Percentiles rank a stretch among this genome's conserved stretches.
phyloP scores from a whole-genome alignment of 2,329 filamentous ascomycete genomes.

The Gliomastix tumulicola region DNA sequence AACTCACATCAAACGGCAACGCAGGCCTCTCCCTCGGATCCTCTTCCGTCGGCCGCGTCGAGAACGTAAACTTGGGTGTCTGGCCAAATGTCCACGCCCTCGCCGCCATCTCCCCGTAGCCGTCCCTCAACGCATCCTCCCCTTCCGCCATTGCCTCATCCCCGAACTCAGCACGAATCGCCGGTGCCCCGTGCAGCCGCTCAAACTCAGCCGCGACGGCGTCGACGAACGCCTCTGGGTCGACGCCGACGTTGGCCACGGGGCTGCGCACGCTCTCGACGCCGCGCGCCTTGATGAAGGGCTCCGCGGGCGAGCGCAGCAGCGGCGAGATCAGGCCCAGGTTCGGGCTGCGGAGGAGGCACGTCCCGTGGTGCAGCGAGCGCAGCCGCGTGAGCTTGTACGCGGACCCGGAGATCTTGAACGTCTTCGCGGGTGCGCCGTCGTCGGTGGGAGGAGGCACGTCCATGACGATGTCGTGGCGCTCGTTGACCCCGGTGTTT shows the following conservation, averaged over 20 bases:
- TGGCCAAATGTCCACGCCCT: conserved; percentile 75
- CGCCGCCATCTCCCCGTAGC: conserved; percentile 37
- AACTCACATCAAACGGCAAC: conserved; percentile 37
- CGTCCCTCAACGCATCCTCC: conserved; percentile 30
- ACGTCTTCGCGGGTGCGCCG: conserved; percentile 22
- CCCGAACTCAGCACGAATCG: conserved; percentile 29
- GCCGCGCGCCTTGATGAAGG: conserved; percentile 72
- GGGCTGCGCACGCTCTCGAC: conserved; percentile 87
- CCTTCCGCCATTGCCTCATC: conserved; percentile 39
- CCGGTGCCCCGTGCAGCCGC: conserved; percentile 45
- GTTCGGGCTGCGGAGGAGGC: conserved; percentile 72
- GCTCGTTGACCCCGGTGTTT: conserved; percentile 70
- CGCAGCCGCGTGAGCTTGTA: conserved; percentile 83
- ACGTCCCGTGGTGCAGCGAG: conserved; percentile 89
- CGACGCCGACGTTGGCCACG: conserved; percentile 66
- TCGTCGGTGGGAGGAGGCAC: conserved; percentile 13
- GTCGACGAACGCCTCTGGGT: conserved; percentile 33
- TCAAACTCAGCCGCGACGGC: conserved; percentile 61
- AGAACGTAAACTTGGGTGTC: conserved; percentile 76
- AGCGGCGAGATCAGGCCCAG: conserved; percentile 61
- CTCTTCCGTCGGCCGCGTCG: conserved; percentile 50
- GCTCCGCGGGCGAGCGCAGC: conserved; percentile 70
- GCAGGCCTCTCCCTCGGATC: conserved; percentile 49
- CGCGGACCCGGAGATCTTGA: conserved; percentile 89
- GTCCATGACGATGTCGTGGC: conserved; percentile 87